A percentile compares a stretch with the other conserved stretches of the same genome.
phyloP scores from a whole-genome alignment of 176 grass and related monocot genomes.

The Cocos nucifera region DNA sequence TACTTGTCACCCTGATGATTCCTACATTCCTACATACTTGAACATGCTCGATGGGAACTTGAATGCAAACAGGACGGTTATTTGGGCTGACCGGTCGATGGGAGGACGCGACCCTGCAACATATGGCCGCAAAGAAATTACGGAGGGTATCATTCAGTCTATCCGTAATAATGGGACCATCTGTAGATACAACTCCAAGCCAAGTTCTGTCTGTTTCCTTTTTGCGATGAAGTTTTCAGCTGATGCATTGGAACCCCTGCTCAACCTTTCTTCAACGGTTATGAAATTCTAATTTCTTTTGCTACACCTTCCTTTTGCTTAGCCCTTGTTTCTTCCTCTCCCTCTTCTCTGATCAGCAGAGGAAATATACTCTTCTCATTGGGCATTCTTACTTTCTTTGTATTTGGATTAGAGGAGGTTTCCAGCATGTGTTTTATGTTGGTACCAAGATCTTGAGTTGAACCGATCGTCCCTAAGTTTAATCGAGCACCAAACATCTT shows the following conservation, averaged over 20 bases:
- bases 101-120: background rate
- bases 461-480: too few relatives aligned
- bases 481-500: too few relatives aligned
- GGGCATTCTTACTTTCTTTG: too few relatives aligned
- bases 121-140: background rate
- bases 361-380: too few relatives aligned
- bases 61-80: conserved; percentile 2
- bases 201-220: background rate
- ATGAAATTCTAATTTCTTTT: background rate
- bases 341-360: too few relatives aligned
- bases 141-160: background rate
- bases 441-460: too few relatives aligned
- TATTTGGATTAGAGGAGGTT: too few relatives aligned
- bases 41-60: background rate
- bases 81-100: background rate
- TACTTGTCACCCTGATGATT: background rate
- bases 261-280: background rate
- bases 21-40: conserved; percentile 4
- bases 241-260: conserved; percentile 4
- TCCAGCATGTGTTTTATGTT: too few relatives aligned
- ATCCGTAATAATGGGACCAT: background rate
- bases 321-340: too few relatives aligned
- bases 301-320: too few relatives aligned
- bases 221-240: conserved; percentile 4
- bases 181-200: conserved; percentile 2